A percentile compares a stretch with the other conserved stretches of the same genome.
These are phyloP conservation scores for Arabis hirsuta DNA, from an alignment of 345 rosid genomes.

Conservation along the genomic window DNA sequence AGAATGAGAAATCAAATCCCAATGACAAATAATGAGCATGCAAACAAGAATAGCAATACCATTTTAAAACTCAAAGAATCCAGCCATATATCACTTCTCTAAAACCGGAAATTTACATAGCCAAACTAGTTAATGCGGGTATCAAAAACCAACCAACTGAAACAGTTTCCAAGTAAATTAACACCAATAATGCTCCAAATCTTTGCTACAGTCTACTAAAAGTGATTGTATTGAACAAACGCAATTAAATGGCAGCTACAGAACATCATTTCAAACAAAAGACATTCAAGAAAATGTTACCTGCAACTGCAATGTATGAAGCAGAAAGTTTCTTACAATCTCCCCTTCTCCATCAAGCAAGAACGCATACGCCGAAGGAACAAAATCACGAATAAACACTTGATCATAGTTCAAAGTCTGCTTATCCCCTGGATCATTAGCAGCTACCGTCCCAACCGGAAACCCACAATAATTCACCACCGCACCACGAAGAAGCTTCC, in stretches of 20 bases:
- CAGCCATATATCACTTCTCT: background rate
- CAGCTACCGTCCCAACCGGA: conserved; percentile 91
- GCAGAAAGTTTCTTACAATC: conserved; percentile 93
- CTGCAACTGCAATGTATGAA: conserved; percentile 93
- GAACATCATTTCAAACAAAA: conserved; percentile 3
- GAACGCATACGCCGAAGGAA: conserved; percentile 93
- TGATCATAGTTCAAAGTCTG: conserved; percentile 90
- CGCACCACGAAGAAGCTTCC: conserved; percentile 78
- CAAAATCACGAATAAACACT: conserved; percentile 93
- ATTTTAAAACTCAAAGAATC: conserved; percentile 2
- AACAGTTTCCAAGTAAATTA: conserved; percentile 1
- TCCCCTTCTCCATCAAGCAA: conserved; percentile 86
- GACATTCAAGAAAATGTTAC: conserved; percentile 45
- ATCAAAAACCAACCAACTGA: background rate
- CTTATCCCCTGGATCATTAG: conserved; percentile 70
- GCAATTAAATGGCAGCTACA: conserved; percentile 5
- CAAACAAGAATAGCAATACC: conserved; percentile 9
- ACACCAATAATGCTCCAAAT: conserved; percentile 4
- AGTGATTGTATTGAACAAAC: background rate
- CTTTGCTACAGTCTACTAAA: background rate
- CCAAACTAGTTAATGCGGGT: background rate
- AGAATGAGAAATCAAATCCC: conserved; percentile 39
- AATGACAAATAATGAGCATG: conserved; percentile 32
- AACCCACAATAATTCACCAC: conserved; percentile 77
- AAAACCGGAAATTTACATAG: background rate